These are phyloP conservation scores for Metschnikowia picachoensis DNA, from an alignment of 805 yeast genomes.

Conservation along the genomic window DNA sequence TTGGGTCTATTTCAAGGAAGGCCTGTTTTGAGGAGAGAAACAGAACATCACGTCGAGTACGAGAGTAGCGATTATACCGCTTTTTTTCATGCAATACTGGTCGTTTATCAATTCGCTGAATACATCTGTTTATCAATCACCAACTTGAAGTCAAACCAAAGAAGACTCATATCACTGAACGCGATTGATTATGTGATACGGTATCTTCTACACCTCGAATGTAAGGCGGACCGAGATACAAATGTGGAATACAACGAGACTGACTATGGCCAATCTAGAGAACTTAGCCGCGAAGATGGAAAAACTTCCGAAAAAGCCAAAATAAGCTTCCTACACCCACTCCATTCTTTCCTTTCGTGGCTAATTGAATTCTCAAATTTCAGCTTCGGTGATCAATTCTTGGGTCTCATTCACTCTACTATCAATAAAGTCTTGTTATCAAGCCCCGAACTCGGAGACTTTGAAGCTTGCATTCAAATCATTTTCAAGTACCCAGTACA, in stretches of 20 bases:
- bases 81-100: conserved; percentile 65
- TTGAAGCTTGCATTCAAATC: conserved; percentile 4
- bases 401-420: conserved; percentile 18
- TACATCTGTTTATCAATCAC: conserved; percentile 46
- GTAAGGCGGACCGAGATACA: background rate
- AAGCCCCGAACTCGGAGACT: background rate
- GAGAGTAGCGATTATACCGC: conserved; percentile 81
- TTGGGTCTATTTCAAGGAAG: conserved; percentile 71
- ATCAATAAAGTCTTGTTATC: background rate
- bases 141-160: conserved; percentile 14
- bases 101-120: conserved; percentile 59
- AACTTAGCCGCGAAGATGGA: background rate
- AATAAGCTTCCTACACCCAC: conserved; percentile 75
- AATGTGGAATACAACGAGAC: conserved; percentile 9
- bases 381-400: conserved; percentile 21
- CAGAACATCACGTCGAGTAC: conserved; percentile 80
- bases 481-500: conserved; percentile 74
- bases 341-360: conserved; percentile 72
- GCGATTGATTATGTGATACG: conserved; percentile 31
- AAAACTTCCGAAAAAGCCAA: conserved; percentile 29
- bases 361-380: conserved; percentile 52
- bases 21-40: conserved; percentile 71
- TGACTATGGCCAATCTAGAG: conserved; percentile 17
- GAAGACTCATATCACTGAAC: conserved; percentile 17
- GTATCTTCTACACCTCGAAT: conserved; percentile 30